Evolutionary conservation across 257 asterid genomes (phyloP).

Genomic region (Oldenlandia corymbosa): DNA sequence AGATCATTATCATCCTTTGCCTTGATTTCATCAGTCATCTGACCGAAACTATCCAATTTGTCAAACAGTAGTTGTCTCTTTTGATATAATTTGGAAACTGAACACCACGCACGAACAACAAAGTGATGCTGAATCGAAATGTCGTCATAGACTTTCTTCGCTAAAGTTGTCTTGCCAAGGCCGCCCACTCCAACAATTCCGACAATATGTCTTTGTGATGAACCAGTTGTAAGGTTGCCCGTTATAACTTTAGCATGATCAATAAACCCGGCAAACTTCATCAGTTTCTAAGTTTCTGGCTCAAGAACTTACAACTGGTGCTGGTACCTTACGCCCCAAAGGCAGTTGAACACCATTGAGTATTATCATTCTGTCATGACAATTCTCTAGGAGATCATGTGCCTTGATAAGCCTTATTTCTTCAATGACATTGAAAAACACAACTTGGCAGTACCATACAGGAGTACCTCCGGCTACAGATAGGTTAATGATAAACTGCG

Average conservation of each 20-base stretch:
- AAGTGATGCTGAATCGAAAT: background rate
- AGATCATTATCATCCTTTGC: background rate
- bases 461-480: background rate
- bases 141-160: background rate
- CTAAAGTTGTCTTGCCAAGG: constrained; percentile 20
- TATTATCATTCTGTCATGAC: too few species aligned
- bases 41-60: background rate
- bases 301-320: too few species aligned
- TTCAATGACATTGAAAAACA: background rate
- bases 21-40: background rate
- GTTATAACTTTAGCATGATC: background rate
- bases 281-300: background rate
- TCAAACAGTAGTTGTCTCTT: constrained; percentile 8
- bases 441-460: background rate
- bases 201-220: background rate
- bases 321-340: background rate
- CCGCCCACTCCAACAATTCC: constrained; percentile 20
- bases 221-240: background rate
- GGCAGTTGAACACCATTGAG: background rate
- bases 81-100: constrained; percentile 10
- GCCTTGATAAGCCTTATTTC: background rate
- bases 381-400: background rate
- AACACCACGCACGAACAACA: constrained; percentile 12
- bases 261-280: background rate
- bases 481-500: constrained; percentile 6